phyloP scores from a whole-genome alignment of 768 basidiomycete genomes.

The Amanita rubescens region DNA sequence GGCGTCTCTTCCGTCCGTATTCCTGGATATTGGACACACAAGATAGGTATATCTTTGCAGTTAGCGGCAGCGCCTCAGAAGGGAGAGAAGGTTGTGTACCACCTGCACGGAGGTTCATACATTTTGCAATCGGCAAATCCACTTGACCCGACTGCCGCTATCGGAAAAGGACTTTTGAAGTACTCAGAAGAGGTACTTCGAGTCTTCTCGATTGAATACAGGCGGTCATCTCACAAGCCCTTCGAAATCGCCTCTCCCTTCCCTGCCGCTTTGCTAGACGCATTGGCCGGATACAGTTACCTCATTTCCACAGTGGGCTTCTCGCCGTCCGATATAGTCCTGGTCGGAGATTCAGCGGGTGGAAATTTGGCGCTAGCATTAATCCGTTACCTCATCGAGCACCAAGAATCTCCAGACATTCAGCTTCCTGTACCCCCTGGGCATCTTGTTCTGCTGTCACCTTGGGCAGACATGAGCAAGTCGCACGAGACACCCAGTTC shows the following conservation, averaged over 20 bases:
- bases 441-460: conserved; percentile 22
- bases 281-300: conserved; percentile 42
- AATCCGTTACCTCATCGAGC: conserved; percentile 26
- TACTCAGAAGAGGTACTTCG: conserved; percentile 36
- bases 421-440: conserved; percentile 17
- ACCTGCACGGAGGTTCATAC: conserved; percentile 59
- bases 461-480: conserved; percentile 14
- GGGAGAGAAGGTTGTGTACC: conserved; percentile 50
- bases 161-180: conserved; percentile 40
- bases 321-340: conserved; percentile 32
- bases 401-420: conserved; percentile 19
- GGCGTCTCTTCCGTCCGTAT: conserved; percentile 34
- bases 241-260: conserved; percentile 33
- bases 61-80: conserved; percentile 30
- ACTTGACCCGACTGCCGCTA: conserved; percentile 33
- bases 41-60: conserved; percentile 27
- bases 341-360: conserved; percentile 50
- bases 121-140: conserved; percentile 49
- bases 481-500: background rate
- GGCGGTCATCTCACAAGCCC: conserved; percentile 44
- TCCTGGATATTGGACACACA: conserved; percentile 53
- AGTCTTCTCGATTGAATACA: conserved; percentile 63
- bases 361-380: conserved; percentile 39
- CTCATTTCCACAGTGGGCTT: conserved; percentile 37
- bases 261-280: conserved; percentile 48